Evolutionary conservation across 257 asterid species (phyloP).

Genomic region (Solanum sejunctum): DNA sequence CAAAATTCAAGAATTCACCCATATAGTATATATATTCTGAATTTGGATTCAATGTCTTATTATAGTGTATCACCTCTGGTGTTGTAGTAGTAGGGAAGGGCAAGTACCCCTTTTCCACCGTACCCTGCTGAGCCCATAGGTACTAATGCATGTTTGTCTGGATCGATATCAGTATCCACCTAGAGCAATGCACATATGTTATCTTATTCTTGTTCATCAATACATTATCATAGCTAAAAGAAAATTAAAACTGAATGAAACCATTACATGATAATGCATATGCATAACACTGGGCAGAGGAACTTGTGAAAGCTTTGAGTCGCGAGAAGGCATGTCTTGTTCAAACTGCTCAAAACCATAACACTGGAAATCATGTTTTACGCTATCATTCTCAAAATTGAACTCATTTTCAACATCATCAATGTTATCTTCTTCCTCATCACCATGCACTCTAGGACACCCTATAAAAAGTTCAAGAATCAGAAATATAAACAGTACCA

Average conservation of each 20-base stretch:
- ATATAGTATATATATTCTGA: neutral
- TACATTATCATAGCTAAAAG: neutral
- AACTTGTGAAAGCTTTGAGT: neutral
- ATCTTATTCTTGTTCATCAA: neutral
- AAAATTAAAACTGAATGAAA: neutral
- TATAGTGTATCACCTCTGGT: neutral
- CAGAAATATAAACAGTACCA: neutral
- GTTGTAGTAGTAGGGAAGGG: neutral
- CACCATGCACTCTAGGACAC: constrained; percentile 20
- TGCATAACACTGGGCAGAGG: constrained; percentile 4
- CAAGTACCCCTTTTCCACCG: neutral
- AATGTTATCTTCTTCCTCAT: constrained; percentile 21
- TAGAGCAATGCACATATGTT: neutral
- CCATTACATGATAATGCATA: neutral
- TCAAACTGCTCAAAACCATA: neutral
- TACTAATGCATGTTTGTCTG: constrained; percentile 5
- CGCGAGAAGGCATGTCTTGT: neutral
- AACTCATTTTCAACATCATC: constrained; percentile 22
- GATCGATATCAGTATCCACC: constrained; percentile 8
- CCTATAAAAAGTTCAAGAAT: neutral
- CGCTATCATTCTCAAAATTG: neutral
- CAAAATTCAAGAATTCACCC: neutral
- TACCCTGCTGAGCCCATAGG: neutral
- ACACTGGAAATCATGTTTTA: neutral
- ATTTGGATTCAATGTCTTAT: neutral